Percentiles rank a stretch among this genome's conserved stretches.
These are phyloP conservation scores for Rossbeevera mucosa DNA, from an alignment of 768 basidiomycete species.

Conservation along the genomic window DNA sequence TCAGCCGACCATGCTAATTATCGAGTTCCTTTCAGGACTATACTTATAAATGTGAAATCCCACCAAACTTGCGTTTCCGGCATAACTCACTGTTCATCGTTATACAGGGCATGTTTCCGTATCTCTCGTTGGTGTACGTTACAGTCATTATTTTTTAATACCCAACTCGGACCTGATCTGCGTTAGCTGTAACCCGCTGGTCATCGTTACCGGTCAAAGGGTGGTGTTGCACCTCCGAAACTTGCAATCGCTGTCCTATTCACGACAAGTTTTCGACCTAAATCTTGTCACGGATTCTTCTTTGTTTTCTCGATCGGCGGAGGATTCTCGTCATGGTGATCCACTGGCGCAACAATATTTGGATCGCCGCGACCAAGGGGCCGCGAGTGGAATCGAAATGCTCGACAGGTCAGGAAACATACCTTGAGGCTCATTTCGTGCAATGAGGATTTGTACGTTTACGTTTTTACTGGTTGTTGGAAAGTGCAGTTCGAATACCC, in stretches of 20 bases:
- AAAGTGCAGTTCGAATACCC: not conserved
- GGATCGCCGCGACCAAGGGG: not conserved
- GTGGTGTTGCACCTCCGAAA: conserved; percentile 14
- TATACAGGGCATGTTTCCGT: not conserved
- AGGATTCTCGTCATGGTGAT: not conserved
- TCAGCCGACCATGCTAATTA: not conserved
- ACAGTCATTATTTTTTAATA: not conserved
- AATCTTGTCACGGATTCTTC: not conserved
- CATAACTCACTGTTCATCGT: not conserved
- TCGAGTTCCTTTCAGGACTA: not conserved
- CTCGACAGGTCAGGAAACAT: not conserved
- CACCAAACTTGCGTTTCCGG: not conserved
- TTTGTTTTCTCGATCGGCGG: not conserved
- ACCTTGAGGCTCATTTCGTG: not conserved
- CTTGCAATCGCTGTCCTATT: not conserved
- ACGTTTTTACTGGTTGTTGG: not conserved
- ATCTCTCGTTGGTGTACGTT: not conserved
- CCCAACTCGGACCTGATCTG: not conserved
- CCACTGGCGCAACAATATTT: not conserved
- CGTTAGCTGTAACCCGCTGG: conserved; percentile 5
- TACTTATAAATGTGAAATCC: not conserved
- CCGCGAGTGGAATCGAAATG: not conserved
- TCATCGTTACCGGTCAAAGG: conserved; percentile 12
- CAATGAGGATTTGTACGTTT: not conserved
- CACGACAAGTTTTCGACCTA: not conserved